phyloP scores from a whole-genome alignment of 2,329 filamentous ascomycete genomes.

The Fusarium domesticum region DNA sequence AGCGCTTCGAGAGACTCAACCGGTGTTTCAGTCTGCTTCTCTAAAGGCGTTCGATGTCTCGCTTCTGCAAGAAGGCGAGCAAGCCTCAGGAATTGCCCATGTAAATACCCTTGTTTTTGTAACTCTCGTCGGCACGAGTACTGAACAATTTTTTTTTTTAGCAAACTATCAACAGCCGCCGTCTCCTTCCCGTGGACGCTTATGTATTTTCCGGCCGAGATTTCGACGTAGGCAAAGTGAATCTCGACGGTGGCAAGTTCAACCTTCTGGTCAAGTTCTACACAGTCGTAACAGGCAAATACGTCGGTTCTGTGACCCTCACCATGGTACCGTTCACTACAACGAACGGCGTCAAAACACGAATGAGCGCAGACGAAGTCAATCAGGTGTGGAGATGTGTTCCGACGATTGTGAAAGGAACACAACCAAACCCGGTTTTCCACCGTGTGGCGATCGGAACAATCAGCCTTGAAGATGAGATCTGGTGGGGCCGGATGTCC shows the following conservation, averaged over 20 bases:
- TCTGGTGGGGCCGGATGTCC: no score
- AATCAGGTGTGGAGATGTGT: no score
- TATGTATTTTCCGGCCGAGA: slow-evolving; percentile 7
- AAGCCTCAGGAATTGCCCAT: slow-evolving; percentile 16
- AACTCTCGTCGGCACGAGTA: not conserved
- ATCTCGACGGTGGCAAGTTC: not conserved
- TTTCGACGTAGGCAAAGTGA: no score
- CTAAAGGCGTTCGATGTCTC: not conserved
- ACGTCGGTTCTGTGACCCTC: slow-evolving; percentile 16
- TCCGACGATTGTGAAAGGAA: no score
- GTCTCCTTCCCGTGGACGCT: slow-evolving; percentile 26
- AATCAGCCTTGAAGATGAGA: no score
- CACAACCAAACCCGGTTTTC: no score
- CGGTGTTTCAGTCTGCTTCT: not conserved
- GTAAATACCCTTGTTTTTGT: slow-evolving; percentile 9
- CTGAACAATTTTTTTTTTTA: slow-evolving; percentile 7
- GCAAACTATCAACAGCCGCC: slow-evolving; percentile 25
- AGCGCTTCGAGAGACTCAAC: not conserved
- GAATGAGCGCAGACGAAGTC: not conserved
- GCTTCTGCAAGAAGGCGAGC: not conserved
- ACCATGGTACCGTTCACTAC: not conserved
- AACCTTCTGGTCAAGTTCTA: slow-evolving; percentile 19
- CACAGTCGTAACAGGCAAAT: slow-evolving; percentile 23
- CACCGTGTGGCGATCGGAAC: no score
- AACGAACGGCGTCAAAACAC: not conserved